Evolutionary conservation across 164 flowering plant species (phyloP), one percentile per base, ranked within the genome.

Genomic region (Akebia trifoliata): DNA sequence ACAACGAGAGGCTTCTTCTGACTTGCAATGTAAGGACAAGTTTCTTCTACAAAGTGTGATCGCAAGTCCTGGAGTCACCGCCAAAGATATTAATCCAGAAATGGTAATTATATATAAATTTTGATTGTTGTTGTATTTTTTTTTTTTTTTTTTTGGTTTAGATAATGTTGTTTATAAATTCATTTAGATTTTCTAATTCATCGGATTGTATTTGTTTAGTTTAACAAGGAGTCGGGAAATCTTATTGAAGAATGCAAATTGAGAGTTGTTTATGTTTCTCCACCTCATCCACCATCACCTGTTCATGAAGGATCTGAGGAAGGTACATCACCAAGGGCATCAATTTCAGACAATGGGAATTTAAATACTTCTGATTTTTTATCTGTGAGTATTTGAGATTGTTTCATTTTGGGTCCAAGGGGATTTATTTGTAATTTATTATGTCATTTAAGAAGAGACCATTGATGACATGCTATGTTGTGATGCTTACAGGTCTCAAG

Each of bases 11-110:
- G 73, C 74, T 4, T 88, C 88, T 8, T 61, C 69, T 2, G 85
- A 77, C 45, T 70, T 82, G 81, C 87, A 79, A 60, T 88, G 90
- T 78, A 88, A 78, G 80, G 96, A 88, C 62, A 88, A 82, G 75
- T 88, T 88, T 58, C 79, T 88, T 37, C 81, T 88, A 44, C 88
- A 84, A 70, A 75, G 88, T 54, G 86, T 70, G 6, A 46, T 71
- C 18, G 72, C 85, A 3, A 66, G 51, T 57, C 66, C 77, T 24
- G 87, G 80, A 25, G 65, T 78, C 21, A 71, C 82, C 4, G 14
- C 67, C 2, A 82, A 82, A 59, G 93, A 88, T 62, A 68, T 84
- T 42, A 78, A 68, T 50, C 70, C 86, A 2, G 90, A 88, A 31
- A 83, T 82, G 88, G 96, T 88, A 75, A 30, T 43, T 10, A 21